Evolutionary conservation across 257 asterid species (phyloP), one percentile per base, ranked within the genome.

Genomic region (Capsicum rhomboideum): DNA sequence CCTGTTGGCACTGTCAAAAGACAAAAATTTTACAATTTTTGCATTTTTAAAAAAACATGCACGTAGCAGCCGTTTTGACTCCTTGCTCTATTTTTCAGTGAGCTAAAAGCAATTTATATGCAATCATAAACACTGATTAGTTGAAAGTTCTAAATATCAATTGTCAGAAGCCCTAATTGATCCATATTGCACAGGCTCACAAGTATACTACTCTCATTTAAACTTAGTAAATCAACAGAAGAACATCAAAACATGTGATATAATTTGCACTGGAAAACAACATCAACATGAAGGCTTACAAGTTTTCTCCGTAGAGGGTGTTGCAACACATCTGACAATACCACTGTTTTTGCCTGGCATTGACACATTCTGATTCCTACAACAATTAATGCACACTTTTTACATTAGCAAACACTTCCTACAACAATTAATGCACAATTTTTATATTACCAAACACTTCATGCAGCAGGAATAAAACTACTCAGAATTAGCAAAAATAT

Each of bases 241-340:
- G n/a, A 23, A 18, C 6, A 79, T 21, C 18, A 28, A 12, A 79
- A 9, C 1, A 10, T 0, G 20, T 14, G n/a, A 31, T 79, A 34
- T 40, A 68, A 44, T 26, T 75, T 78, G 52, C 44, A 42, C 20
- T 74, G n/a, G 58, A 21, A 64, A 14, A 44, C 20, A 13, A 55
- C 31, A 20, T 9, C 1, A 28, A 20, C 13, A 82, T 55, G 75
- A 20, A 4, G 9, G 9, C 78, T 31, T 86, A 96, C 99, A 93
- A 84, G 97, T 92, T 64, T 64, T 64, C 87, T 93, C 95, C 40
- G 88, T 82, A 42, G 94, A 83, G 29, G 97, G 91, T 61, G 97
- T 83, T 63, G 96, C 92, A 53, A 94, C 93, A 79, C 99, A 96
- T 86, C 89, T 93, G 79, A 90, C 90, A 74, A 82, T 64, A 44